Base-by-base conservation (phyloP, 1,284 basidiomycete species). In the Microbotryum violaceum region DNA sequence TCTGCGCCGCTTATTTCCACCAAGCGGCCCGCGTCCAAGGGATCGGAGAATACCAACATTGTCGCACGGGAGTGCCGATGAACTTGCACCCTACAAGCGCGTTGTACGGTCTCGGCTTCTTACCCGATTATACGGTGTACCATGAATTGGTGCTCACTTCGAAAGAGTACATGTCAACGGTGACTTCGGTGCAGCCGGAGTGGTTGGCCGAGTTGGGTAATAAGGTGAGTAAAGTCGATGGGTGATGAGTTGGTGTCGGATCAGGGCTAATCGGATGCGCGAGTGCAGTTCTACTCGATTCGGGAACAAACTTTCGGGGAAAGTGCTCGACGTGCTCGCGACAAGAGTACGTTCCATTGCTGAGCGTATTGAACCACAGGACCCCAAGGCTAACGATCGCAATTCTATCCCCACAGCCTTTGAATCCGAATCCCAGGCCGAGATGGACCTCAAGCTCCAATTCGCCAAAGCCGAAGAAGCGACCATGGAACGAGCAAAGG, bases 1-100 rank as follows among this genome's bases (percentile, higher is more conserved):
- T 99, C 71, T 87, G 91, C 51, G 89, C 93, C 18, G 96, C 94
- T 27, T 99, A 97, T 78, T 99, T 99, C 82, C 96, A 98, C 76
- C 96, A 98, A 77, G 93, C 96, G 1, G 94, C 94, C 10, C 81
- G 91, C 67, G 93, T 96, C 48, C 98, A 97, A 78, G 94, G 94
- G 74, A 96, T 98, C 64, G 96, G 94, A 66, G 96, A 98, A 77
- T 98, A 97, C 75, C 90, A 94, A 64, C 97, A 99, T 75, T 89
- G 94, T 70, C 83, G 96, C 49, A 93, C 94, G n/a, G 96, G 92
- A 44, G 66, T 91, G 52, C 89, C 89, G 6, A 92, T 91, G 54
- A 89, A 92, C 74, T 78, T 98, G 51, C 96, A 99, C 75, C 96
- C 96, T 0, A 98, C 96, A 0, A 92, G 89, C 71, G 93, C 96